A percentile compares a stretch with the other conserved stretches of the same genome.
These are phyloP conservation scores for Penicillium corylophilum DNA, from an alignment of 2,329 filamentous ascomycete genomes.

Conservation along the genomic window DNA sequence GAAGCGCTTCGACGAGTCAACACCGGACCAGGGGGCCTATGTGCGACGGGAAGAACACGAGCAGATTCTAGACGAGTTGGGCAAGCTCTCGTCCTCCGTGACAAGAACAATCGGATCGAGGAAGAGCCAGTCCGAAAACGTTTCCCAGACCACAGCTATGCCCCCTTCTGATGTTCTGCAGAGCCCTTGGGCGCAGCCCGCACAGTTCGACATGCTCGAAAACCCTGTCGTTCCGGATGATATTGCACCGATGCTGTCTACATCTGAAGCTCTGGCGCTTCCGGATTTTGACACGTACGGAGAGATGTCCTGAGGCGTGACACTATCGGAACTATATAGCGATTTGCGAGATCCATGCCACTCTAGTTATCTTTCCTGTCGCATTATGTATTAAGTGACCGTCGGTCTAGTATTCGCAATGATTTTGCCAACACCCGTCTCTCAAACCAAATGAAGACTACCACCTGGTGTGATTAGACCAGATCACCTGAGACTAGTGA, in stretches of 20 bases:
- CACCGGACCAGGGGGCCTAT: not conserved
- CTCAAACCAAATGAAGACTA: too few species aligned
- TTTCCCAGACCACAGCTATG: not conserved
- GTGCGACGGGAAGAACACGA: not conserved
- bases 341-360: not conserved
- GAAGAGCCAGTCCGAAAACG: not conserved
- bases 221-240: not conserved
- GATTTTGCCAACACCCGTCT: too few species aligned
- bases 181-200: not conserved
- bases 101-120: too few species aligned
- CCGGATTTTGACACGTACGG: too few species aligned
- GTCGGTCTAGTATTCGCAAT: too few species aligned
- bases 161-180: not conserved
- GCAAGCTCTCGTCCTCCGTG: too few species aligned
- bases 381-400: not conserved
- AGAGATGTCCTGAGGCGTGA: too few species aligned
- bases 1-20: not conserved
- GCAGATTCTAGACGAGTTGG: not conserved
- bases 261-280: not conserved
- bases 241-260: not conserved
- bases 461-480: too few species aligned
- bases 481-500: too few species aligned
- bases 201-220: not conserved
- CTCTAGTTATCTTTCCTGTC: not conserved
- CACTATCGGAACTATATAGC: too few species aligned